Base-by-base conservation (phyloP, 306 rosid species). In the Medicago arabica region DNA sequence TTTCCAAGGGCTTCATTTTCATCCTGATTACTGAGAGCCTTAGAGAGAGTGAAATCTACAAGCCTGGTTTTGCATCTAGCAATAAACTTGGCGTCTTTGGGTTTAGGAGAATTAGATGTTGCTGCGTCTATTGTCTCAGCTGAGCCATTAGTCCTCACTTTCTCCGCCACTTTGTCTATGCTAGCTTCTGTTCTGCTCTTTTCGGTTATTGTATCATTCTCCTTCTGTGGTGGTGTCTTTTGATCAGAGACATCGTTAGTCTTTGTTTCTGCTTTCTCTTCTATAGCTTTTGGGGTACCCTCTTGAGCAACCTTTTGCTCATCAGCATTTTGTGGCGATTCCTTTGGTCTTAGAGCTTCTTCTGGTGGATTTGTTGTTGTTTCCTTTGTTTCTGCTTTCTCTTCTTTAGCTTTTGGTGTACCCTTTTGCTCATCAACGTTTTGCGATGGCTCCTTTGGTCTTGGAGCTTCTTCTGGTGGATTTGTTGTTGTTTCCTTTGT, bases 51-150 rank as follows among this genome's bases (percentile, higher is more conserved):
- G 60, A 82, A 85, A 78, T 79, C 86, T 15, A 85, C 9, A 36
- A 79, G 63, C 67, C 71, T 60, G 9, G 86, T 85, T 57, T 82
- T 82, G 55, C 62, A 21, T 54, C 86, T 79, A 6, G 70, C 1
- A 3, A 75, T 41, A 63, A 13, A 28, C 69, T 53, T 72, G 17
- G 75, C 50, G 57, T 9, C 69, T 75, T 46, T 62, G 18, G 66
- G 15, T 67, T 69, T 71, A 60, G 76, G 18, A 68, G 74, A 53
- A 25, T 65, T 9, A 53, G 65, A 9, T 41, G 58, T 59, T 49
- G 47, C 36, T 18, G 76, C 60, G 16, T 64, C 75, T 70, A n/a
- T 63, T 67, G n/a, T 72, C 49, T 75, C 71, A 16, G 77, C 60
- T 68, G 28, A 49, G 69, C 60, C 83, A 60, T 61, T 21, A 19